Conservation (phyloP, 2,329 filamentous ascomycete species). For the Neocucurbitaria cava region DNA sequence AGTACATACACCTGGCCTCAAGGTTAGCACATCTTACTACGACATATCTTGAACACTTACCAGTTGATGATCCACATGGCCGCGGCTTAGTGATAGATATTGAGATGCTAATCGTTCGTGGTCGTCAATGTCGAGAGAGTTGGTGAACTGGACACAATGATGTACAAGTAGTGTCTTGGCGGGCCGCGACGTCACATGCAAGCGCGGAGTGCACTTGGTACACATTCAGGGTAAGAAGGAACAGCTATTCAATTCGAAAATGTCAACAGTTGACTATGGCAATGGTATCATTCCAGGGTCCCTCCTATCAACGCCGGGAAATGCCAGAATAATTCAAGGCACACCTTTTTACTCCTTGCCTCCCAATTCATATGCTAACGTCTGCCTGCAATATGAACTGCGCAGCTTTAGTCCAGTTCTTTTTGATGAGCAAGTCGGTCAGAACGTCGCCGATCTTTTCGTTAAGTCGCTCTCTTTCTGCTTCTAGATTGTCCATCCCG, state of each 20-base stretch:
- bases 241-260: slow-evolving; percentile 2
- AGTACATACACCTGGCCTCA: slow-evolving; percentile 23
- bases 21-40: not conserved
- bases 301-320: slow-evolving; percentile 15
- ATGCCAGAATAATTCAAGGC: not conserved
- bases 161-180: slow-evolving; percentile 17
- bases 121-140: slow-evolving; percentile 7
- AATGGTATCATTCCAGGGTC: slow-evolving; percentile 19
- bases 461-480: slow-evolving; percentile 49
- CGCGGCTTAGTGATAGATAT: slow-evolving; percentile 1
- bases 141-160: slow-evolving; percentile 11
- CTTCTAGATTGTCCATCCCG: slow-evolving; percentile 50
- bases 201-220: too few relatives aligned
- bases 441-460: slow-evolving; percentile 55
- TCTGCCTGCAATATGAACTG: slow-evolving; percentile 35
- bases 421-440: slow-evolving; percentile 49
- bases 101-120: not conserved
- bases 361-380: slow-evolving; percentile 18
- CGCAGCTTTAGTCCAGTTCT: slow-evolving; percentile 39
- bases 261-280: slow-evolving; percentile 14
- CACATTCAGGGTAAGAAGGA: slow-evolving; percentile 1
- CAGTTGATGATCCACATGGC: slow-evolving; percentile 91
- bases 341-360: not conserved
- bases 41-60: slow-evolving; percentile 51
- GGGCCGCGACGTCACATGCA: slow-evolving; percentile 16